Base-by-base conservation (phyloP, 2,329 filamentous ascomycete genomes). In the Calonectria pseudoturangicola region DNA sequence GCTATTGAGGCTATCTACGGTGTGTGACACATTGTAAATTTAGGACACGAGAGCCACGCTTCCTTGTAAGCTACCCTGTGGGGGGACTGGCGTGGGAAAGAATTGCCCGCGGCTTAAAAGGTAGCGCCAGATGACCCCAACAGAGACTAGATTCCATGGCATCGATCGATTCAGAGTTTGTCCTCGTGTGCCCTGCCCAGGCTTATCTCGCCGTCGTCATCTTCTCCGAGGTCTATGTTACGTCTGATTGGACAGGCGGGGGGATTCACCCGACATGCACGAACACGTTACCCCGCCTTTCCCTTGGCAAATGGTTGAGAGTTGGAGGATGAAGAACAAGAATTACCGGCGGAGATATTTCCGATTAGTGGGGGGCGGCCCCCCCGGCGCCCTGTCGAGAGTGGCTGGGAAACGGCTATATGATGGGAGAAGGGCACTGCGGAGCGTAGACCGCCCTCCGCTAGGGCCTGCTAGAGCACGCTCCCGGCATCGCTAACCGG, bases 401-500 rank as follows among this genome's bases (percentile, higher is more conserved):
- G 8, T 41, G 54, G 54, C 21, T 60, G 54, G 33, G 21, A 60
- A 39, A 60, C 33, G 54, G 54, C 36, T 41, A n/a, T 18, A 41
- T 41, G 33, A 43, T 16, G n/a, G n/a, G 21, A 41, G 33, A 18
- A n/a, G 54, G n/a, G 18, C 21, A 36, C 30, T 21, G 54, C 18
- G 41, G 33, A 58, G 33, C 33, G 54, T 18, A 58, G 54, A 58
- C 54, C 54, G 54, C 54, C 33, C 21, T 18, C 33, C 54, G 21
- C 33, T 58, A 25, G 13, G 51, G 8, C n/a, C n/a, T 10, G 2
- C n/a, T 3, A 41, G 33, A 36, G 33, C 54, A 33, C 54, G 54
- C 54, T 41, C 33, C 54, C 54, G 54, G n/a, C 33, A 13, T 60
- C 36, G 36, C 54, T 60, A 60, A 21, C 54, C 54, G 54, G 30